Base-by-base conservation (phyloP, 78 protist genomes). In the Trichosphaerium sp. region DNA sequence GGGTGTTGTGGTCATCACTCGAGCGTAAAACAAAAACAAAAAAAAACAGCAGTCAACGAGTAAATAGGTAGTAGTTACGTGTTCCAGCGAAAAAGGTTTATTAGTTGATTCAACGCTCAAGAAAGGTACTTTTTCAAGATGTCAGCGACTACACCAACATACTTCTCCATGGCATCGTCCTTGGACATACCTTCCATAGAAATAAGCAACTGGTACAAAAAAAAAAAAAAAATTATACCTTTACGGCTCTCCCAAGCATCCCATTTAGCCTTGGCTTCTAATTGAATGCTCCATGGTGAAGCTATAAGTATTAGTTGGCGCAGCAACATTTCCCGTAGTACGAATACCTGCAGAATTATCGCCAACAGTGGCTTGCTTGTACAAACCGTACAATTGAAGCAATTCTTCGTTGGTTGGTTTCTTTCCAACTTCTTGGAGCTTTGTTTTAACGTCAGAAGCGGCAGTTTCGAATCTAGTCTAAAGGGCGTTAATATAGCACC, bases 351-450 rank as follows among this genome's bases (percentile, higher is more conserved):
- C 18, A 41, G 0, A 71, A 71, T 0, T 26, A 54, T 83, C 86
- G 7, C 89, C 93, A 4, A 41, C 89, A 12, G 76, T 80, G 26
- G 84, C 91, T 68, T 90, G 95, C 82, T 90, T 90, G 85, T 54
- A 90, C 25, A 82, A 66, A 2, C 66, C 87, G 54, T 90, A 90
- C 14, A 82, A 42, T 26, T 26, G 48, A 38, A 85, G 75, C 55
- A 54, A 21, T 52, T 83, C 83, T 4, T 76, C 81, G 55, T 85
- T 78, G 42, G 61, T 12, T 49, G 88, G 88, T 58, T 64, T 65
- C 11, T 14, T 43, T 34, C 59, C 32, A 73, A 86, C 61, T n/a
- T n/a, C n/a, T n/a, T n/a, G n/a, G n/a, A n/a, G n/a, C n/a, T n/a
- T n/a, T 34, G 41, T 66, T 73, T 75, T 80, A 43, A 85, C 71